Evolutionary conservation across 164 flowering plant genomes (phyloP).

Genomic region (Brasenia schreberi): DNA sequence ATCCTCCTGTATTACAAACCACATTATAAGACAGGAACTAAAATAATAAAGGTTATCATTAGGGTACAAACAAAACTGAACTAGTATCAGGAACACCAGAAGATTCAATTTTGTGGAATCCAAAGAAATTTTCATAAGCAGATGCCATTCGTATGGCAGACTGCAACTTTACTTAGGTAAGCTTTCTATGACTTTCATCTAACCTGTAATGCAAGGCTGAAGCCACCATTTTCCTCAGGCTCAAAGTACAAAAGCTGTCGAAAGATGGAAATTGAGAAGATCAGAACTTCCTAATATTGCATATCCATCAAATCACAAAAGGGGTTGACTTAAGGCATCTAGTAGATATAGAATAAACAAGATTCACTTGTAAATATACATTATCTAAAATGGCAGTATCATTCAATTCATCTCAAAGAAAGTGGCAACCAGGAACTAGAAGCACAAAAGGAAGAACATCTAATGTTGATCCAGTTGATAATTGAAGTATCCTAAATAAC

Average conservation of each 20-base stretch:
- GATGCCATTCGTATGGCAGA: neutral
- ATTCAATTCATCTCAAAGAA: too few relatives aligned
- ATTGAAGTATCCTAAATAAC: too few relatives aligned
- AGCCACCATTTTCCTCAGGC: slow-evolving; percentile 69
- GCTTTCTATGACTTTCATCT: neutral
- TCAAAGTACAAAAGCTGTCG: slow-evolving; percentile 93
- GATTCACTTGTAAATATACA: too few relatives aligned
- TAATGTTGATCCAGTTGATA: too few relatives aligned
- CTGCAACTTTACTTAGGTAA: neutral
- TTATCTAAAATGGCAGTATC: too few relatives aligned
- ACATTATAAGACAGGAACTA: neutral
- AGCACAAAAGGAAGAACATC: too few relatives aligned
- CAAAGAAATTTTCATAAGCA: neutral
- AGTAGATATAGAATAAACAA: too few relatives aligned
- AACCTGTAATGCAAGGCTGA: slow-evolving; percentile 88
- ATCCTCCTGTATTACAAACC: slow-evolving; percentile 53
- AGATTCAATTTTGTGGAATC: neutral
- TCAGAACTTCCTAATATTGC: neutral
- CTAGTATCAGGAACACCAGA: slow-evolving; percentile 1
- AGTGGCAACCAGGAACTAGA: too few relatives aligned
- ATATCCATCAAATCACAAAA: too few relatives aligned
- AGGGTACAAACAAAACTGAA: neutral
- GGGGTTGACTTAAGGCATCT: neutral
- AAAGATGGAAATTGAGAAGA: slow-evolving; percentile 9
- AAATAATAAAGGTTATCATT: neutral